These are phyloP conservation scores for Trypanosoma caninum DNA, from an alignment of 208 protist genomes.

Conservation along the genomic window DNA sequence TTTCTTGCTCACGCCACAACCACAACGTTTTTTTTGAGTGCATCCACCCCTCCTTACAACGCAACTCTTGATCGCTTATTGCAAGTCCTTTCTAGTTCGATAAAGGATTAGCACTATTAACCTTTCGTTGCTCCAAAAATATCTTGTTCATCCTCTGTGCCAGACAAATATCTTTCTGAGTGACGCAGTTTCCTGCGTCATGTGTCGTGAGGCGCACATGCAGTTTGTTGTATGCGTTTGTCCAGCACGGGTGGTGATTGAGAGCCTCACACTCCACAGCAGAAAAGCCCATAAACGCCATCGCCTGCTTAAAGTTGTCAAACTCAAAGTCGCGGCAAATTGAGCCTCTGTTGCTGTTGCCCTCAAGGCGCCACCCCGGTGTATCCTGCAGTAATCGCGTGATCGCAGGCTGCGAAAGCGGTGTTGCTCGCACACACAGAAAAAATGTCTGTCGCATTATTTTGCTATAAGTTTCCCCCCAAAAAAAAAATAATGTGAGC, in stretches of 20 bases:
- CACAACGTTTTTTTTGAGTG: too few relatives aligned
- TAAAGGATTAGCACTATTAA: neutral
- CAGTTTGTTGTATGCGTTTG: constrained; percentile 95
- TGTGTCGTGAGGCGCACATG: constrained; percentile 93
- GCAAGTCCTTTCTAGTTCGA: neutral
- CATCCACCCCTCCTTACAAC: too few relatives aligned
- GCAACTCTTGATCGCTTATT: too few relatives aligned
- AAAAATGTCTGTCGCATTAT: constrained; percentile 1
- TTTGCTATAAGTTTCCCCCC: too few relatives aligned
- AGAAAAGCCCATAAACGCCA: constrained; percentile 88
- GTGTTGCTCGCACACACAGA: neutral
- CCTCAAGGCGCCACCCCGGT: constrained; percentile 58
- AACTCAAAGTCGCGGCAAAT: constrained; percentile 82
- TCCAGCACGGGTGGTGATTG: constrained; percentile 95
- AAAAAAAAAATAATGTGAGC: too few relatives aligned
- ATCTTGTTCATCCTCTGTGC: constrained; percentile 60
- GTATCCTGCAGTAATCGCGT: constrained; percentile 82
- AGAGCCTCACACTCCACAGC: constrained; percentile 77
- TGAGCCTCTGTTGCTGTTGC: constrained; percentile 29
- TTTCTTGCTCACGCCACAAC: too few relatives aligned
- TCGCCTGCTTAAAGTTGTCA: constrained; percentile 86
- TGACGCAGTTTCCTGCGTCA: constrained; percentile 84
- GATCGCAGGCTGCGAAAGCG: constrained; percentile 73
- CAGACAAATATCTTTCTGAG: constrained; percentile 75
- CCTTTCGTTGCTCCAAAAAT: constrained; percentile 16